Evolutionary conservation across 2,329 filamentous ascomycete species (phyloP), one percentile per base, ranked within the genome.

Genomic region (Allantophomopsis cytisporea): DNA sequence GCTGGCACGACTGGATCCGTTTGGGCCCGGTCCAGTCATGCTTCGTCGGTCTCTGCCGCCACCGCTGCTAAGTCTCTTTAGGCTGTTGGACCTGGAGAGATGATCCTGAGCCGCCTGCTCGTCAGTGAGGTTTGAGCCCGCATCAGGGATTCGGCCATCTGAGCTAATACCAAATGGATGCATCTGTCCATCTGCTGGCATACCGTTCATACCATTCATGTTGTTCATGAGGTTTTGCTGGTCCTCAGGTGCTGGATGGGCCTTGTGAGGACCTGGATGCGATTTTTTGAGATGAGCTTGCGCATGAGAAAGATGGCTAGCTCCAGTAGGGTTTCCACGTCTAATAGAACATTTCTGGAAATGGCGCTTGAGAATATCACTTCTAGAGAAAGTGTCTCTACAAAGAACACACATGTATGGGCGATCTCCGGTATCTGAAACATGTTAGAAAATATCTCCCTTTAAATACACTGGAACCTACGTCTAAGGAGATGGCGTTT

Each of bases 281-380:
- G 75, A 71, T 65, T 87, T 88, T 68, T 87, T 89, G 55, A 91
- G 71, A 62, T 93, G 85, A 47, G 84, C 83, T 61, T 89, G 83
- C 30, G 87, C 85, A 63, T 95, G 87, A 50, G 88, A 93, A 61
- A 98, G 64, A 65, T 98, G 91, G 56, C 84, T 94, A 46, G 86
- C 86, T 51, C 88, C 88, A 13, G 87, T 94, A 40, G 91, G 89
- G 63, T 96, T 96, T 42, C 91, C 91, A 57, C 91, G 81, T 54
- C 91, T 80, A 48, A 95, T 86, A 31, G 91, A 95, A 66, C 91
- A 98, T 69, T 98, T 98, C 62, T 95, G 88, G 65, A 96, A 98
- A 65, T 98, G 91, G 48, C 91, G 85, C 71, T 98, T 98, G 54
- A 98, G 68, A 49, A 98, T 96, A 58, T 98, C 91, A 70, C 87